A percentile compares a stretch with the other conserved stretches of the same genome.
Conservation (phyloP, 306 rosid genomes). For the Citrullus colocynthis region DNA sequence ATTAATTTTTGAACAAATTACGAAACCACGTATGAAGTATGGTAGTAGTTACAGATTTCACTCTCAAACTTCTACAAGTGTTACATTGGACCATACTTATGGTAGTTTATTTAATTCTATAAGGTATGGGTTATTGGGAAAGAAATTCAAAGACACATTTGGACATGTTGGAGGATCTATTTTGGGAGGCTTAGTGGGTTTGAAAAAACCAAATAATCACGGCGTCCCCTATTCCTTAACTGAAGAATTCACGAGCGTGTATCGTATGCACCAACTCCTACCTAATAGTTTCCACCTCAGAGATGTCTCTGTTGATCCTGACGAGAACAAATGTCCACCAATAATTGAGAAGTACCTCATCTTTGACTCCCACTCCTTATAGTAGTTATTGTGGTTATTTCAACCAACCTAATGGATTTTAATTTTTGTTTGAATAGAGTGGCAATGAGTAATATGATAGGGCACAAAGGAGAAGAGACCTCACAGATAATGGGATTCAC, state of each 20-base stretch:
- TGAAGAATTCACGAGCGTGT: conserved; percentile 57
- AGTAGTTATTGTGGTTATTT: neutral
- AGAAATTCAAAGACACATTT: conserved; percentile 47
- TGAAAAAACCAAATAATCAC: conserved; percentile 43
- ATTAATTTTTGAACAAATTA: too few relatives aligned
- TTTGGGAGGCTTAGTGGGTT: conserved; percentile 56
- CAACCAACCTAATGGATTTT: neutral
- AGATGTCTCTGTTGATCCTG: conserved; percentile 14
- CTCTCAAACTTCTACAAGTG: too few relatives aligned
- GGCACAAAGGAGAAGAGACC: neutral
- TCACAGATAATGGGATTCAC: neutral
- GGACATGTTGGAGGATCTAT: conserved; percentile 45
- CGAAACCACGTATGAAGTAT: too few relatives aligned
- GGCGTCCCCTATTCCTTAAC: conserved; percentile 70
- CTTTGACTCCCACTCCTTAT: neutral
- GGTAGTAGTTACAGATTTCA: too few relatives aligned
- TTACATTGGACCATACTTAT: too few relatives aligned
- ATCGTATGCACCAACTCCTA: conserved; percentile 57
- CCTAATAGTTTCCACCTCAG: conserved; percentile 41
- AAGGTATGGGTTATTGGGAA: conserved; percentile 68
- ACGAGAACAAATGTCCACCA: conserved; percentile 30
- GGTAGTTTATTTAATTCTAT: neutral
- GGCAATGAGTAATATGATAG: neutral
- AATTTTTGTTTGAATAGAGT: neutral
- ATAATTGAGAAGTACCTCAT: conserved; percentile 23